Base-by-base conservation (phyloP, 129 eudicot species). In the Kitagawia praeruptora region DNA sequence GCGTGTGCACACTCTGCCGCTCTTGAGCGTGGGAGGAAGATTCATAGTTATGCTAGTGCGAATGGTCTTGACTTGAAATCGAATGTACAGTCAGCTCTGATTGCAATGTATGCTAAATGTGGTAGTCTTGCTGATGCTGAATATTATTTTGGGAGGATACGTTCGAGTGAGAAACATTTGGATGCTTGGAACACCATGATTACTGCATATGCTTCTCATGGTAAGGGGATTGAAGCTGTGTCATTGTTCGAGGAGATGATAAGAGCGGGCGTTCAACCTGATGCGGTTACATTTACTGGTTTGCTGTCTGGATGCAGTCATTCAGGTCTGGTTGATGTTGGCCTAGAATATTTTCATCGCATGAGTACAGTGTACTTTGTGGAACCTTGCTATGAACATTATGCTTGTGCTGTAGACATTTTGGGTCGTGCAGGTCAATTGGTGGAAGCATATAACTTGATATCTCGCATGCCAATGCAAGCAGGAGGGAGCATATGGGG, bases 161-260 rank as follows among this genome's bases (percentile, higher is more conserved):
- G 56, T 12, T 12, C 45, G 8, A 74, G 51, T 56, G 34, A 44
- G 47, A 90, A 81, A 77, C 87, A 73, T 81, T 76, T 92, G 75
- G 83, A 88, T 75, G 86, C 93, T 28, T 88, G 96, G 96, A 92
- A 92, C 74, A 87, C 97, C 34, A 92, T 92, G 92, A 92, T 92
- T 28, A 77, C 85, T 61, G 93, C 91, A 10, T 92, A 84, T 46
- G 90, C 97, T 51, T 87, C 96, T 87, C 91, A 92, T 37, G 97
- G 97, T 27, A 75, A 70, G 38, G 93, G 93, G 0, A 9, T 16
- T 18, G 91, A 92, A 75, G 89, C 91, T 3, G 88, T 92, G 14
- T 83, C 89, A 23, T 88, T 83, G 1, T 92, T 92, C 25, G 84
- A 85, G 75, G 87, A 81, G 75, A 90, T 92, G 96, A 76, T 92